Percentiles rank a stretch among this genome's conserved stretches.
Evolutionary conservation across 2,329 filamentous ascomycete genomes (phyloP).

Genomic region (Tolypocladium sp.): DNA sequence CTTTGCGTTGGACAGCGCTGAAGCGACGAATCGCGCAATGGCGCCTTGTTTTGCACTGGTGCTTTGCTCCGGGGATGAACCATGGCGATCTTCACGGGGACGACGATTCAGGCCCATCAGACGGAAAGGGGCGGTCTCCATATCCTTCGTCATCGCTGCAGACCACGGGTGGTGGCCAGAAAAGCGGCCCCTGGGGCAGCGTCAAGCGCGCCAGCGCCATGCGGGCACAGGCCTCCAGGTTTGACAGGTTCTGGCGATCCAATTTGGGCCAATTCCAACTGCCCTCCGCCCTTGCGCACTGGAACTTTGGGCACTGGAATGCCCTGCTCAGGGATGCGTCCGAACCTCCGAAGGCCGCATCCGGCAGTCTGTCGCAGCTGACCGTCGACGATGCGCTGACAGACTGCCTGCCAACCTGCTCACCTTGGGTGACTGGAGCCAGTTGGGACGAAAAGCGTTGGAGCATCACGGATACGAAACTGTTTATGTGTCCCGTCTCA

Average conservation of each 20-base stretch:
- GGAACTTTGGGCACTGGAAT: neutral
- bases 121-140: neutral
- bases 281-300: neutral
- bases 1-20: too few species aligned
- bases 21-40: neutral
- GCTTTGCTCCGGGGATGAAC: neutral
- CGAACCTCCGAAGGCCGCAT: neutral
- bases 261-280: neutral
- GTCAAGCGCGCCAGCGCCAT: too few species aligned
- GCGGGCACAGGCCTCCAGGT: too few species aligned
- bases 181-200: neutral
- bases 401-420: neutral
- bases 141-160: neutral
- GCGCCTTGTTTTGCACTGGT: neutral
- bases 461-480: too few species aligned
- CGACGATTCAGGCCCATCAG: neutral
- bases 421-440: neutral
- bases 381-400: neutral
- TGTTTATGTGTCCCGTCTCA: neutral
- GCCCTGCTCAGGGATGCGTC: neutral
- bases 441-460: too few species aligned
- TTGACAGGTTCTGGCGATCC: neutral
- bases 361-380: neutral
- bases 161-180: neutral
- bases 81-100: neutral